Evolutionary conservation across 371 early-diverging fungal genomes (phyloP), one percentile per base, ranked within the genome.

Genomic region (Cokeromyces recurvatus): DNA sequence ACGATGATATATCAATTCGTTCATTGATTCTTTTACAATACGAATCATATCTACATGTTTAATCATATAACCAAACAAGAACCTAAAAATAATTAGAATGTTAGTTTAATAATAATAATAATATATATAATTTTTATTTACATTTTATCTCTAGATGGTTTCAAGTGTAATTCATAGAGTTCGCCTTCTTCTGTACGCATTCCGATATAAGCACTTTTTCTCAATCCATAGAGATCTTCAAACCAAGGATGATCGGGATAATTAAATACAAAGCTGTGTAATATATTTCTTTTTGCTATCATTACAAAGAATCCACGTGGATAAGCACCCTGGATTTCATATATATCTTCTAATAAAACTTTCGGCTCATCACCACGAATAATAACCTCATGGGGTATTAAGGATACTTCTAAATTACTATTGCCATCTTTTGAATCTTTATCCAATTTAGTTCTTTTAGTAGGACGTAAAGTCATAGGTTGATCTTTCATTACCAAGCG

Each of bases 81-180:
- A 62, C 25, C 59, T 62, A 32, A n/a, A n/a, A n/a, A n/a, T n/a
- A n/a, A n/a, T n/a, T n/a, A n/a, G n/a, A n/a, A n/a, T n/a, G n/a
- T n/a, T n/a, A n/a, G n/a, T n/a, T n/a, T n/a, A n/a, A n/a, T n/a
- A n/a, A n/a, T n/a, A n/a, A n/a, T n/a, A n/a, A n/a, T n/a, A n/a
- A n/a, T 16, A 9, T 17, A 21, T 17, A n/a, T 15, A 32, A 14
- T n/a, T 53, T 76, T 45, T 72, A 55, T 76, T 45, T 72, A 81
- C 78, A 57, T 64, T 66, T 79, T 65, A 52, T 85, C 85, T 39
- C 78, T 53, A 5, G 82, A 69, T 3, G 79, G 80, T 46, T 86
- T 86, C 12, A 89, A 56, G 57, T 89, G 89, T n/a, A 86, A 39
- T 53, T 86, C 85, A 81, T 84, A 89, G 14, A 61, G 39, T 9